Evolutionary conservation across 805 yeast genomes (phyloP).

Genomic region (Cyberlindnera americana): DNA sequence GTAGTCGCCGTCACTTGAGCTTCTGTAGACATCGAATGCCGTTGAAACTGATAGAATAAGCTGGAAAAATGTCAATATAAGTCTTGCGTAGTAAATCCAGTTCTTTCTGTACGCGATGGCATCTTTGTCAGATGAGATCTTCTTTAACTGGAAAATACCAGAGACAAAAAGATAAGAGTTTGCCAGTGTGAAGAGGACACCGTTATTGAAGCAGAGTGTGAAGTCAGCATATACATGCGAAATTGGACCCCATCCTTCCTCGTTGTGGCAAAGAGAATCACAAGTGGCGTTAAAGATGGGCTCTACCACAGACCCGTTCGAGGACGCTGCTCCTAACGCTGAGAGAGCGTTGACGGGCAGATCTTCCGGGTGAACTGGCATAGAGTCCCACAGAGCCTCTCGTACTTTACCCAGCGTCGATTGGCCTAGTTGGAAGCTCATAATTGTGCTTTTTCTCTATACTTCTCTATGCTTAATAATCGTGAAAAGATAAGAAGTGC

Average conservation of each 20-base stretch:
- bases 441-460: not conserved
- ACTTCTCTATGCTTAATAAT: too few relatives aligned
- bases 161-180: constrained; percentile 43
- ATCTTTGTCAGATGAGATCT: too few relatives aligned
- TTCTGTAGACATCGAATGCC: constrained; percentile 19
- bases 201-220: constrained; percentile 58
- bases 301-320: too few relatives aligned
- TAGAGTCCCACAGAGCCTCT: not conserved
- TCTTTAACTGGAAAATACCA: constrained; percentile 30
- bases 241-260: constrained; percentile 42
- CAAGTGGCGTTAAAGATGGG: constrained; percentile 14
- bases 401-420: not conserved
- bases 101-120: constrained; percentile 35
- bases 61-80: constrained; percentile 32
- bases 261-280: constrained; percentile 24
- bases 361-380: not conserved
- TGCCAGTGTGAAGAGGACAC: constrained; percentile 40
- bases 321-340: too few relatives aligned
- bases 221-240: constrained; percentile 46
- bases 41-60: constrained; percentile 27
- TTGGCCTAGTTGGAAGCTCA: not conserved
- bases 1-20: constrained; percentile 11
- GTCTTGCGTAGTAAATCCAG: constrained; percentile 35
- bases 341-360: too few relatives aligned
- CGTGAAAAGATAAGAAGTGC: too few relatives aligned